Conservation (phyloP, 2,329 filamentous ascomycete species). For the Neofusicoccum ribis region DNA sequence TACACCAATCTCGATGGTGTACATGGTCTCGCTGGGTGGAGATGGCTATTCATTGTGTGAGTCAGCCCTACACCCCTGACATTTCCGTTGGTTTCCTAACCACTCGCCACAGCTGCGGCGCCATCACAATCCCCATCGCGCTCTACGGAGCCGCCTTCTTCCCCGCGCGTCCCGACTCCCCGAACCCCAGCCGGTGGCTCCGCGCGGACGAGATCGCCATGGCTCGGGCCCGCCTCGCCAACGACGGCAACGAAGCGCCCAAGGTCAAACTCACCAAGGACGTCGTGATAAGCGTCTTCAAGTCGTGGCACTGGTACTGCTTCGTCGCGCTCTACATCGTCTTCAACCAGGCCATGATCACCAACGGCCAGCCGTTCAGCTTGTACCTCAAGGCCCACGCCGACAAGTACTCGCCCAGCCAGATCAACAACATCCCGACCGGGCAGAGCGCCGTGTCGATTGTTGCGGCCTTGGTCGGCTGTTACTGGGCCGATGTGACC, state of each 20-base stretch:
- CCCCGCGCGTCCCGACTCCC: slow-evolving; percentile 19
- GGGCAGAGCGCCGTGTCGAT: slow-evolving; percentile 2
- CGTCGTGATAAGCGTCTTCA: neutral
- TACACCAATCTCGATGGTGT: slow-evolving; percentile 27
- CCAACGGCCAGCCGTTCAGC: neutral
- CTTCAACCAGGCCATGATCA: slow-evolving; percentile 17
- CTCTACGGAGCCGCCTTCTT: slow-evolving; percentile 29
- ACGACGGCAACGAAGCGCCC: slow-evolving; percentile 8
- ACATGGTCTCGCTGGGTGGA: neutral
- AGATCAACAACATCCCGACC: slow-evolving; percentile 8
- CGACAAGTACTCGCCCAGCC: neutral
- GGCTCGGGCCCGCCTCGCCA: neutral
- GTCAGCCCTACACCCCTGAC: neutral
- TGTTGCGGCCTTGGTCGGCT: neutral
- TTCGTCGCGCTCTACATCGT: slow-evolving; percentile 4
- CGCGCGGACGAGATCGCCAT: neutral
- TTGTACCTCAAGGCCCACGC: neutral
- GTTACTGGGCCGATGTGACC: neutral
- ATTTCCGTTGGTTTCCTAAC: neutral
- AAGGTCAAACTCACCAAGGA: neutral
- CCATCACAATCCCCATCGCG: slow-evolving; percentile 28
- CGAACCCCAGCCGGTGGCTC: neutral
- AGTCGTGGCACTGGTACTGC: neutral
- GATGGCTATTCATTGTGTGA: slow-evolving; percentile 11
- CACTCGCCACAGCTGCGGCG: slow-evolving; percentile 5